phyloP scores from a whole-genome alignment of 2,329 filamentous ascomycete species.

The Clarireedia homoeocarpa region DNA sequence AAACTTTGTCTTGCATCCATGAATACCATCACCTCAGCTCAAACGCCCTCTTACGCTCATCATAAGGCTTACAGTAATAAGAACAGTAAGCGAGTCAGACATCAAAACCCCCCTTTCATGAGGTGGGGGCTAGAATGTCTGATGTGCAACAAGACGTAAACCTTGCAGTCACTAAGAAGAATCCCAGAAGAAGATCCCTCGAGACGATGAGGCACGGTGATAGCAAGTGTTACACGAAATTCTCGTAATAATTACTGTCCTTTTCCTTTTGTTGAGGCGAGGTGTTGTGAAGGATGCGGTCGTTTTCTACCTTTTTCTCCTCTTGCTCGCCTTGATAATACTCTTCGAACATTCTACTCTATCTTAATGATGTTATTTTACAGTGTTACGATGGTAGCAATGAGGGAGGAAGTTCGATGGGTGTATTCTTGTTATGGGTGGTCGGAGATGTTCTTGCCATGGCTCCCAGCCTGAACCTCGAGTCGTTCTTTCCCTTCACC shows the following conservation, averaged over 20 bases:
- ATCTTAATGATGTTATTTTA: too few species aligned
- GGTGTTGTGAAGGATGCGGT: too few species aligned
- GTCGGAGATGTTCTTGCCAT: neutral
- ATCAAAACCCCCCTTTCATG: neutral
- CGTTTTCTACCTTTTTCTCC: neutral
- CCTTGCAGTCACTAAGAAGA: neutral
- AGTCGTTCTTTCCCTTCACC: neutral
- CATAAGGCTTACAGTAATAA: neutral
- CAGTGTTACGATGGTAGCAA: too few species aligned
- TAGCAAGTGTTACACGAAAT: neutral
- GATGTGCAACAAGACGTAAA: constrained; percentile 3
- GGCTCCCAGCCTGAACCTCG: neutral
- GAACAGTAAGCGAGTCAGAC: neutral
- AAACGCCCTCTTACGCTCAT: too few species aligned
- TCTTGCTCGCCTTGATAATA: too few species aligned
- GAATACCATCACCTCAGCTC: neutral
- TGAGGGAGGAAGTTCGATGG: neutral
- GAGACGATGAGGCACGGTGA: neutral
- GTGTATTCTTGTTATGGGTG: neutral
- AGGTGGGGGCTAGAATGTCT: neutral
- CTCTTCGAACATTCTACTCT: too few species aligned
- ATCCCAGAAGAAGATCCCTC: neutral
- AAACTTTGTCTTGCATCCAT: neutral
- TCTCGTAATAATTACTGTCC: neutral
- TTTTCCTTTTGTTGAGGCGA: neutral